Conservation (phyloP, 2,329 filamentous ascomycete genomes). For the Neopestalotiopsis sp. region DNA sequence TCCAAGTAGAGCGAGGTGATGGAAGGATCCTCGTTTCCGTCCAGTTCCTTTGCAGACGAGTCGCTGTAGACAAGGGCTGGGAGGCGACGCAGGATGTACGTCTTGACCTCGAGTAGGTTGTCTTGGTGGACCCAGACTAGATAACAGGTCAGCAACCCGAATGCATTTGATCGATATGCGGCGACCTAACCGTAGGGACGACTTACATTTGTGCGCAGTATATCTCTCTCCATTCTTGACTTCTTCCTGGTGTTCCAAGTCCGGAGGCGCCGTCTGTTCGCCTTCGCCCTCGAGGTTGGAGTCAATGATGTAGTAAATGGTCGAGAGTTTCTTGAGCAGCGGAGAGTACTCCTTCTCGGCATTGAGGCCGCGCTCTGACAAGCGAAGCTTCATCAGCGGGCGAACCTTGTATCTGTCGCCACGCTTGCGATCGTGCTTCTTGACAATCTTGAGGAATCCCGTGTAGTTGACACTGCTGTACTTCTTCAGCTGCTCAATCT, state of each 20-base stretch:
- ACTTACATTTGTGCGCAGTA: slow-evolving; percentile 83
- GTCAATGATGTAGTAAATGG: slow-evolving; percentile 94
- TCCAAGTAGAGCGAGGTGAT: slow-evolving; percentile 98
- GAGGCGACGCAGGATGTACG: slow-evolving; percentile 86
- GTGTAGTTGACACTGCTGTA: slow-evolving; percentile 98
- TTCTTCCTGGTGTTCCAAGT: slow-evolving; percentile 59
- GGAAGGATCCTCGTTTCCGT: slow-evolving; percentile 82
- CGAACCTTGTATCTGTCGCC: slow-evolving; percentile 86
- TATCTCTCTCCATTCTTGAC: slow-evolving; percentile 74
- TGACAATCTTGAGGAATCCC: slow-evolving; percentile 95
- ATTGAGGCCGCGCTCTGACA: slow-evolving; percentile 92
- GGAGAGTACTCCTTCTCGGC: slow-evolving; percentile 89
- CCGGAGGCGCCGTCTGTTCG: slow-evolving; percentile 43
- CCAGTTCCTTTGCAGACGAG: slow-evolving; percentile 80
- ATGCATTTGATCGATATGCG: neutral
- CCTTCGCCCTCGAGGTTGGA: slow-evolving; percentile 76
- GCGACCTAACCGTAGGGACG: slow-evolving; percentile 17
- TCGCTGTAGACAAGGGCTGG: slow-evolving; percentile 94
- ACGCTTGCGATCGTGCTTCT: slow-evolving; percentile 97
- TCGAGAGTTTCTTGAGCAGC: slow-evolving; percentile 85
- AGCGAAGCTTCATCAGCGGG: slow-evolving; percentile 87
- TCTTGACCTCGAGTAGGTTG: slow-evolving; percentile 96
- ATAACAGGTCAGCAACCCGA: slow-evolving; percentile 9
- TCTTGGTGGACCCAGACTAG: slow-evolving; percentile 93
- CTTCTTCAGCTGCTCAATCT: slow-evolving; percentile 91